Base-by-base conservation (phyloP, 331 rosid genomes). In the Prunus yedoensis region DNA sequence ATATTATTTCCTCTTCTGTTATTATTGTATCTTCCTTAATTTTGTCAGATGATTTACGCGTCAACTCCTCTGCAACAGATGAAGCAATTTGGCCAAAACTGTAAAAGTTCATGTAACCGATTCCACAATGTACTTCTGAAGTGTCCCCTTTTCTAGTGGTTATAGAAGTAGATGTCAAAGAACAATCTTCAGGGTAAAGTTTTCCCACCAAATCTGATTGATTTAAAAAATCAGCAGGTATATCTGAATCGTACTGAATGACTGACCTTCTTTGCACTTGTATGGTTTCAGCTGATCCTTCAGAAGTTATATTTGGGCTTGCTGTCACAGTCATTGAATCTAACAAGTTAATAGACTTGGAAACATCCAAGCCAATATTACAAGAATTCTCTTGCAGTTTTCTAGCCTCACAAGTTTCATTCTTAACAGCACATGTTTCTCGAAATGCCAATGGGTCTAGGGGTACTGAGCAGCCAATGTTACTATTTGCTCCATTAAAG, bases 81-180 rank as follows among this genome's bases (percentile, higher is more conserved):
- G 94, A 88, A 73, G 97, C 94, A 9, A 84, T 83, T 80, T 85
- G 88, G 53, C 97, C 97, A 84, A 92, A 90, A 79, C 84, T 76
- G 73, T 95, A 90, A 74, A 77, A 85, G 87, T 95, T 95, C 57
- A 77, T 59, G 83, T 95, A 95, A 75, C 78, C 81, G 74, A 59
- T 61, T 76, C 64, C 83, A 80, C 23, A 59, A 32, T 82, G 79
- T 56, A 58, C 59, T 27, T 80, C 80, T 68, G 80, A 78, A 49
- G 78, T 47, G 76, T 65, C 84, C 70, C 58, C 73, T 69, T 80
- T 84, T 67, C 78, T 77, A 43, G 78, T 62, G 63, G 76, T 79
- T 66, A 70, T 27, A 10, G 68, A 61, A 52, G 61, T 70, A 59
- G 38, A 46, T 66, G 68, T 54, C 66, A 76, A 83, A 54, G 79